Evolutionary conservation across 495 filamentous ascomycete species (phyloP).

Genomic region (Tuber calosporum): DNA sequence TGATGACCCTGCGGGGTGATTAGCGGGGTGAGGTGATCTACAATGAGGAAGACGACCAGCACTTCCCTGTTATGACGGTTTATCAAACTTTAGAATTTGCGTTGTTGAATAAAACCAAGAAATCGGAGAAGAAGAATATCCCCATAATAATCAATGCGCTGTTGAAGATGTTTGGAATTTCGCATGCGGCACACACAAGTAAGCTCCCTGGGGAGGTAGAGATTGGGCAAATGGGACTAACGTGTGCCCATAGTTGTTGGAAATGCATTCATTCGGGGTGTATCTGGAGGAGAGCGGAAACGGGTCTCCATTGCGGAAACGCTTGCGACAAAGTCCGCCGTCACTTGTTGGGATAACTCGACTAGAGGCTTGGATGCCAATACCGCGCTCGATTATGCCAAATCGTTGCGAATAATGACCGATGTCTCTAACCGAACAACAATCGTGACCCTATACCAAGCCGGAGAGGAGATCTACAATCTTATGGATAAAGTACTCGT

Average conservation of each 20-base stretch:
- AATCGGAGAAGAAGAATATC: constrained; percentile 59
- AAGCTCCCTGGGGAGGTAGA: constrained; percentile 44
- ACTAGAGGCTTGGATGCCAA: constrained; percentile 74
- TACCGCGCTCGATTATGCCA: constrained; percentile 73
- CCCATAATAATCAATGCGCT: constrained; percentile 58
- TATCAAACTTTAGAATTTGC: constrained; percentile 78
- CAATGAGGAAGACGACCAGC: constrained; percentile 54
- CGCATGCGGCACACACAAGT: constrained; percentile 50
- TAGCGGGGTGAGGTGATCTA: not conserved
- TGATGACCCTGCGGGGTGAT: constrained; percentile 75
- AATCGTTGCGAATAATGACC: constrained; percentile 71
- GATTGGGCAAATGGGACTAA: no score
- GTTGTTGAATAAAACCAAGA: constrained; percentile 74
- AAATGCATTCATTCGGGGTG: constrained; percentile 61
- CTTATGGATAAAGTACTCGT: constrained; percentile 69
- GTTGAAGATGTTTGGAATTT: constrained; percentile 64
- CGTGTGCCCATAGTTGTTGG: constrained; percentile 45
- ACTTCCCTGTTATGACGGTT: constrained; percentile 71
- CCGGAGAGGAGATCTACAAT: constrained; percentile 72
- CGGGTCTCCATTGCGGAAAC: constrained; percentile 66
- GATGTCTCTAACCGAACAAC: constrained; percentile 71
- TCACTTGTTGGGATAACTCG: constrained; percentile 56
- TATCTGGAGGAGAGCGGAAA: constrained; percentile 66
- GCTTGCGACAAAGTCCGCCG: constrained; percentile 36
- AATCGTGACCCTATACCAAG: constrained; percentile 74